A percentile compares a stretch with the other conserved stretches of the same genome.
Evolutionary conservation across 176 grass and related monocot genomes (phyloP).

Genomic region (Juncus inflexus): DNA sequence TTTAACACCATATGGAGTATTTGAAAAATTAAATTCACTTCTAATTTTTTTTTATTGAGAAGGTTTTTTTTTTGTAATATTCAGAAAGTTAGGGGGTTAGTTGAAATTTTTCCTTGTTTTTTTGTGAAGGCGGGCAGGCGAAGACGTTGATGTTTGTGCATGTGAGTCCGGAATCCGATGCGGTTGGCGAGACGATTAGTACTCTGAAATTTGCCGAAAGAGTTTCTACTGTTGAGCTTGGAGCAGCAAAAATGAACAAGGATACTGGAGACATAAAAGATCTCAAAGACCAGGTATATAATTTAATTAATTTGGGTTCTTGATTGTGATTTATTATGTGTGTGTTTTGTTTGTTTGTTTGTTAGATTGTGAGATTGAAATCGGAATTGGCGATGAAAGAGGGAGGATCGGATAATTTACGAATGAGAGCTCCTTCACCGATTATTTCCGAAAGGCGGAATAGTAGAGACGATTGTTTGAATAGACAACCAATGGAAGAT

Average conservation of each 20-base stretch:
- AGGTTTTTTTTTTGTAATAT: too few species aligned
- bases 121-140: conserved; percentile 73
- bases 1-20: too few species aligned
- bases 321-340: neutral
- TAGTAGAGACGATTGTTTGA: conserved; percentile 55
- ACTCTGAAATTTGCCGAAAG: conserved; percentile 97
- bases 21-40: too few species aligned
- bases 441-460: conserved; percentile 43
- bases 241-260: conserved; percentile 88
- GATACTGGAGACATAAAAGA: conserved; percentile 85
- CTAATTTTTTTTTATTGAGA: too few species aligned
- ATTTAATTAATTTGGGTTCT: conserved; percentile 11
- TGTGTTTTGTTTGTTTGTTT: conserved; percentile 14
- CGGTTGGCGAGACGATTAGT: conserved; percentile 87
- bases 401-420: conserved; percentile 49
- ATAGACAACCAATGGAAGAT: conserved; percentile 82
- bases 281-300: conserved; percentile 86
- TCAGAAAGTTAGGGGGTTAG: too few species aligned
- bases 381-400: conserved; percentile 74
- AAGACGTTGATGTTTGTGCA: conserved; percentile 99
- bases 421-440: conserved; percentile 47
- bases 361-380: conserved; percentile 75
- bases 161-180: conserved; percentile 90
- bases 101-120: too few species aligned
- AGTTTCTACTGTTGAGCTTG: conserved; percentile 98